A percentile compares a stretch with the other conserved stretches of the same genome.
Evolutionary conservation across 2,329 filamentous ascomycete species (phyloP).

Genomic region (Coccinonectria pachysandricola): DNA sequence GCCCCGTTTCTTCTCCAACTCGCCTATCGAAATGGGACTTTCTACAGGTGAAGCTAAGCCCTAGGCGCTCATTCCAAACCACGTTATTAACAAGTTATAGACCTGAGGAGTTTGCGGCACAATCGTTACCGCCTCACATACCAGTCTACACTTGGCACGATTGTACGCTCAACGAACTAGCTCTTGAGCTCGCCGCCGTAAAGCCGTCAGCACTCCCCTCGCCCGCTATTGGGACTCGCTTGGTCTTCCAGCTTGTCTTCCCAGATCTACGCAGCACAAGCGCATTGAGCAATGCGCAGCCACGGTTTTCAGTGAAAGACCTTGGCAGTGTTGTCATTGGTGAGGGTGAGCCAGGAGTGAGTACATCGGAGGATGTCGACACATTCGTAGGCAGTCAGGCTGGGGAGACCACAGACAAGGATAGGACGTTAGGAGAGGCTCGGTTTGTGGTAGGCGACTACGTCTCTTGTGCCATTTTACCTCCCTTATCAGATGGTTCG

Average conservation of each 20-base stretch:
- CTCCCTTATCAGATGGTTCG: constrained; percentile 62
- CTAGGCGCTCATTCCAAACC: constrained; percentile 1
- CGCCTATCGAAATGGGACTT: constrained; percentile 66
- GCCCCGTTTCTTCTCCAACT: constrained; percentile 78
- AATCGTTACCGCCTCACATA: constrained; percentile 53
- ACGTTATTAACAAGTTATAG: constrained; percentile 28
- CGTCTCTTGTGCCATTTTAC: constrained; percentile 70
- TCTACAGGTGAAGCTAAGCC: constrained; percentile 48
- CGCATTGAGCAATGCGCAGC: constrained; percentile 21
- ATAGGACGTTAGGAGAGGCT: constrained; percentile 65
- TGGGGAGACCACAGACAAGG: constrained; percentile 44
- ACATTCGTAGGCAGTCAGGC: constrained; percentile 21
- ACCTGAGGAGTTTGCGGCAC: constrained; percentile 57
- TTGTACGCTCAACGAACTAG: constrained; percentile 73
- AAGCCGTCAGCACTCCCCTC: constrained; percentile 57
- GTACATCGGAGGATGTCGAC: constrained; percentile 28
- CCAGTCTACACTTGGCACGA: constrained; percentile 80
- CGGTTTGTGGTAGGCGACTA: constrained; percentile 86
- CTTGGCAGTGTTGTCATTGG: constrained; percentile 74
- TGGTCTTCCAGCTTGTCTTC: constrained; percentile 82
- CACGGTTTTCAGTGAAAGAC: constrained; percentile 65
- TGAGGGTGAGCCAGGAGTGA: constrained; percentile 38
- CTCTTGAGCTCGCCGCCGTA: constrained; percentile 61
- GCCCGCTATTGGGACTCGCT: constrained; percentile 68
- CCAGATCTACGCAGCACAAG: constrained; percentile 50